phyloP scores from a whole-genome alignment of 2,329 filamentous ascomycete genomes.

The Sclerotinia trifoliorum region DNA sequence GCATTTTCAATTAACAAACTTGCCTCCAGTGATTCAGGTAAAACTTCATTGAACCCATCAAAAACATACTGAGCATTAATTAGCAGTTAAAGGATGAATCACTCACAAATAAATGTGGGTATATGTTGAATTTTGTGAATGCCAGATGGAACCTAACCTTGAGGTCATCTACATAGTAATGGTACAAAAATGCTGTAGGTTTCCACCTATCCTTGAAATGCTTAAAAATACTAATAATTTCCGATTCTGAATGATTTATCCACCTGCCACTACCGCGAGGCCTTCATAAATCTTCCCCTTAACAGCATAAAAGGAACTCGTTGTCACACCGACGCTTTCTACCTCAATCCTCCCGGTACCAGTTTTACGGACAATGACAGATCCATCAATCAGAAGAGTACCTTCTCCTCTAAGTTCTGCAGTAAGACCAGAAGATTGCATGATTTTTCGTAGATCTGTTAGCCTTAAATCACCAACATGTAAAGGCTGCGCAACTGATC shows the following conservation, averaged over 20 bases:
- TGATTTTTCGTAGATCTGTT: constrained; percentile 79
- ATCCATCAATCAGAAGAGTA: constrained; percentile 82
- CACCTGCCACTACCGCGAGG: constrained; percentile 69
- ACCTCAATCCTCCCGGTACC: constrained; percentile 84
- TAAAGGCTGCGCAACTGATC: constrained; percentile 78
- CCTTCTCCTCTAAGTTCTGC: constrained; percentile 95
- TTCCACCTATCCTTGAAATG: constrained; percentile 3
- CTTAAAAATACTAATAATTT: not conserved
- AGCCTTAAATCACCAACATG: constrained; percentile 92
- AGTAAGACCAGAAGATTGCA: constrained; percentile 77
- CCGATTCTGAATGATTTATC: constrained; percentile 20
- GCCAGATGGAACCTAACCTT: not conserved
- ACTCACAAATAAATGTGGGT: not conserved
- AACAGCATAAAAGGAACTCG: constrained; percentile 79
- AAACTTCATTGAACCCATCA: not conserved
- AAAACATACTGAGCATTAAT: not conserved
- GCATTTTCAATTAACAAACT: not conserved
- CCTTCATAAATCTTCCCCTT: constrained; percentile 91
- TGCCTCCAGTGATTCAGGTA: not conserved
- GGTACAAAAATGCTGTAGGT: constrained; percentile 22
- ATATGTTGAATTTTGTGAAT: not conserved
- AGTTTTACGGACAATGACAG: constrained; percentile 85
- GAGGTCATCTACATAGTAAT: constrained; percentile 5
- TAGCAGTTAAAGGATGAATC: not conserved
- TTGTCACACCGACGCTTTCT: constrained; percentile 66